These are phyloP conservation scores for Teratosphaeria gauchensis DNA, from an alignment of 2,329 filamentous ascomycete species.

Conservation along the genomic window DNA sequence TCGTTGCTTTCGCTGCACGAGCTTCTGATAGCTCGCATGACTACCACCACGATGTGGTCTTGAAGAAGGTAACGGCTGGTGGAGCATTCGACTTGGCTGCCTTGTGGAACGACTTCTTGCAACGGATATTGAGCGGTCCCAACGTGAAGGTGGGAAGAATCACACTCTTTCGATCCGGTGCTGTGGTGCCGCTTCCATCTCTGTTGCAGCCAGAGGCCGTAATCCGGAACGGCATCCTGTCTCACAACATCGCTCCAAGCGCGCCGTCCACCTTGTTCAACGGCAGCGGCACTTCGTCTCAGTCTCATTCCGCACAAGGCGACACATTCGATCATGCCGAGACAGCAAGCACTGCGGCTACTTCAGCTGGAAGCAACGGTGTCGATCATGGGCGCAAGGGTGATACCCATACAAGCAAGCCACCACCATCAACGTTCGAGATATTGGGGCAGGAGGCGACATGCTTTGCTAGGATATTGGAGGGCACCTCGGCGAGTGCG, in stretches of 20 bases:
- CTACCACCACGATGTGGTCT: neutral
- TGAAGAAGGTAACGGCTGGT: neutral
- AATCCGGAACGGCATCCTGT: neutral
- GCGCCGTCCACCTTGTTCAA: neutral
- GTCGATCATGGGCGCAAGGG: neutral
- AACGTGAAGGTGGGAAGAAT: neutral
- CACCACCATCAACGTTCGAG: neutral
- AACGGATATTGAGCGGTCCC: neutral
- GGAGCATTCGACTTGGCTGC: neutral
- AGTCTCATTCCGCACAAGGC: neutral
- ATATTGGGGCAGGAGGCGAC: neutral
- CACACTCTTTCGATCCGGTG: neutral
- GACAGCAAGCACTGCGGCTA: neutral
- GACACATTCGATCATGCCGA: neutral
- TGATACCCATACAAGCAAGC: neutral
- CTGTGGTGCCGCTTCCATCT: neutral
- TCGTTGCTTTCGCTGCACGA: neutral
- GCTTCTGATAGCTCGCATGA: neutral
- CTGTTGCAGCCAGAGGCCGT: neutral
- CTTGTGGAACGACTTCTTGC: neutral
- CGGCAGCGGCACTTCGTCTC: neutral
- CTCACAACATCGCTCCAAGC: neutral
- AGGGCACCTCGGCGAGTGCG: neutral
- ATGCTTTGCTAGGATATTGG: neutral
- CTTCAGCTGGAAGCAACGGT: neutral